phyloP scores from a whole-genome alignment of 768 basidiomycete genomes.

The Boletellus sp. region DNA sequence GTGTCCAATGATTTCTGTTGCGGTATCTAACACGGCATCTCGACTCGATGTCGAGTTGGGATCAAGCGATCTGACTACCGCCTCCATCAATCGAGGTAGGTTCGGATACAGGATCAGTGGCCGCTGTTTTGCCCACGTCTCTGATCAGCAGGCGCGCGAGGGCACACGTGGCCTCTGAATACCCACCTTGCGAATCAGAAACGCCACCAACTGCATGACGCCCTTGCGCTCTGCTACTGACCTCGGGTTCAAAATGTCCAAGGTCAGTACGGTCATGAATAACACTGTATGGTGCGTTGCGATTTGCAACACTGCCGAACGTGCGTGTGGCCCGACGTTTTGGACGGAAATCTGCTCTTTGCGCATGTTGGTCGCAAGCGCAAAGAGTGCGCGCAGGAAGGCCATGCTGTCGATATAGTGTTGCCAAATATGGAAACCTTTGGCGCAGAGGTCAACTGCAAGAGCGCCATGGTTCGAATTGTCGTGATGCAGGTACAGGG shows the following conservation, averaged over 20 bases:
- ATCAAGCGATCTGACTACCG: constrained; percentile 94
- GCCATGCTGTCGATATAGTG: constrained; percentile 89
- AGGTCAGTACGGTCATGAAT: constrained; percentile 90
- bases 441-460: constrained; percentile 85
- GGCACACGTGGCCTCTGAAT: background rate
- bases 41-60: constrained; percentile 74
- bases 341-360: constrained; percentile 69
- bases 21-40: constrained; percentile 85
- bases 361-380: constrained; percentile 65
- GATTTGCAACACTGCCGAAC: constrained; percentile 80
- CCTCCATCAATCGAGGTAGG: constrained; percentile 84
- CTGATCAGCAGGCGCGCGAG: background rate
- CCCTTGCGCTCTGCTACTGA: constrained; percentile 77
- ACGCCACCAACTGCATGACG: constrained; percentile 90
- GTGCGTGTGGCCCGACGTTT: constrained; percentile 72
- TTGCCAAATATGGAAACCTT: constrained; percentile 94
- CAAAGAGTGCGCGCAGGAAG: constrained; percentile 80
- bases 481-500: constrained; percentile 72
- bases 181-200: constrained; percentile 82
- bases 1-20: constrained; percentile 90
- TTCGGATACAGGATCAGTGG: constrained; percentile 82
- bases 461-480: constrained; percentile 61
- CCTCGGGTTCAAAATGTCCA: constrained; percentile 81
- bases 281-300: constrained; percentile 79
- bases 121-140: constrained; percentile 42